Conservation (phyloP, 345 rosid species). For the Diplotaxis tenuifolia region DNA sequence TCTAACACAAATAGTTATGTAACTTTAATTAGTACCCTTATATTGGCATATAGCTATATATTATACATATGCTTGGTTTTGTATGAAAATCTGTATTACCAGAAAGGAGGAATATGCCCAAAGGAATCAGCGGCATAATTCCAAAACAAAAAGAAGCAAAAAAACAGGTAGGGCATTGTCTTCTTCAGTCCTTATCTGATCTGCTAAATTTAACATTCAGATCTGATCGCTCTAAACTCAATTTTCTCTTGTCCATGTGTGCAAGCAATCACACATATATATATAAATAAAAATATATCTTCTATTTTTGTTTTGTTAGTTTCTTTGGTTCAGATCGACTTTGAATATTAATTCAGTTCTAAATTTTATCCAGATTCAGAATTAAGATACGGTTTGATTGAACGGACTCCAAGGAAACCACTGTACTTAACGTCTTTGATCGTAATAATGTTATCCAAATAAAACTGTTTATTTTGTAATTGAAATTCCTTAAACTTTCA, state of each 20-base stretch:
- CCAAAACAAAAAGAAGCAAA: neutral
- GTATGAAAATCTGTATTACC: neutral
- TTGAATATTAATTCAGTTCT: slow-evolving; percentile 13
- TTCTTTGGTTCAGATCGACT: slow-evolving; percentile 25
- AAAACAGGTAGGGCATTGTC: slow-evolving; percentile 33
- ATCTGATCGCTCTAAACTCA: slow-evolving; percentile 32
- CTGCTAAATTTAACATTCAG: slow-evolving; percentile 37
- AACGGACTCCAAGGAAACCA: slow-evolving; percentile 7
- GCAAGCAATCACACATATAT: slow-evolving; percentile 21
- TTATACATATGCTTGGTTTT: neutral
- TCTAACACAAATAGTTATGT: neutral
- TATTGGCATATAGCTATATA: neutral
- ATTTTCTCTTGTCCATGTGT: slow-evolving; percentile 36
- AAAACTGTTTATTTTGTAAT: neutral
- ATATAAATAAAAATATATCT: neutral
- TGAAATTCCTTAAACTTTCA: neutral
- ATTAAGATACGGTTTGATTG: slow-evolving; percentile 8
- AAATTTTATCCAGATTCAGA: slow-evolving; percentile 20
- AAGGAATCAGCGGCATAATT: neutral
- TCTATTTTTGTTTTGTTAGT: neutral
- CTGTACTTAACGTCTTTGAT: neutral
- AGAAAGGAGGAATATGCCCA: neutral
- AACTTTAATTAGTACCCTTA: neutral
- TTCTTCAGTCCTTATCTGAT: slow-evolving; percentile 44
- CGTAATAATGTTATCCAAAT: neutral